Evolutionary conservation across 768 basidiomycete genomes (phyloP), one percentile per base, ranked within the genome.

Genomic region (Mrakia blollopis): DNA sequence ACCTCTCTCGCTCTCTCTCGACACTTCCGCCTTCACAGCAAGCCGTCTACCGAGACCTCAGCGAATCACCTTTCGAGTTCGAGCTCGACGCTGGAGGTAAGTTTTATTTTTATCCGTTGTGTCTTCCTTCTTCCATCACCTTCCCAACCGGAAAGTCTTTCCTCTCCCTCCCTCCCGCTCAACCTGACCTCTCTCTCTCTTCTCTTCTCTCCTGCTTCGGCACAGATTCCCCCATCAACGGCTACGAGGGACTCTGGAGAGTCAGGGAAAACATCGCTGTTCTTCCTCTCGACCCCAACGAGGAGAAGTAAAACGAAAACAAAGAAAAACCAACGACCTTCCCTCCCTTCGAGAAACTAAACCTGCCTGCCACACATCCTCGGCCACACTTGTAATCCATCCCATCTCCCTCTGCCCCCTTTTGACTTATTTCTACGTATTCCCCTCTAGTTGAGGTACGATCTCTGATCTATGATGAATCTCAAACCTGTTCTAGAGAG

Each of bases 21-120:
- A n/a, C n/a, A n/a, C n/a, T n/a, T n/a, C n/a, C n/a, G n/a, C n/a
- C n/a, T n/a, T n/a, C n/a, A n/a, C n/a, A n/a, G n/a, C n/a, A n/a
- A n/a, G n/a, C n/a, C n/a, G 32, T 63, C 62, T 30, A 63, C 62
- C 62, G 62, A 37, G 62, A 63, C 62, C 62, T 63, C 62, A 63
- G n/a, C 30, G 30, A 63, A 30, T 63, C 62, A 28, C 62, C 62
- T 7, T 32, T 37, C 62, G 35, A 37, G 14, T 63, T 63, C 32
- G 62, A 63, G 35, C n/a, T 63, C 62, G 30, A 30, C 8, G n/a
- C 35, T 21, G 62, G 35, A 32, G 28, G 62, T 63, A 7, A 16
- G 62, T 63, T 30, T 30, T n/a, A n/a, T n/a, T n/a, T n/a, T n/a
- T n/a, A n/a, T n/a, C n/a, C n/a, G n/a, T n/a, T n/a, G n/a, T 63